Conservation (phyloP, 768 basidiomycete species). For the Lactarius pseudohatsudake region DNA sequence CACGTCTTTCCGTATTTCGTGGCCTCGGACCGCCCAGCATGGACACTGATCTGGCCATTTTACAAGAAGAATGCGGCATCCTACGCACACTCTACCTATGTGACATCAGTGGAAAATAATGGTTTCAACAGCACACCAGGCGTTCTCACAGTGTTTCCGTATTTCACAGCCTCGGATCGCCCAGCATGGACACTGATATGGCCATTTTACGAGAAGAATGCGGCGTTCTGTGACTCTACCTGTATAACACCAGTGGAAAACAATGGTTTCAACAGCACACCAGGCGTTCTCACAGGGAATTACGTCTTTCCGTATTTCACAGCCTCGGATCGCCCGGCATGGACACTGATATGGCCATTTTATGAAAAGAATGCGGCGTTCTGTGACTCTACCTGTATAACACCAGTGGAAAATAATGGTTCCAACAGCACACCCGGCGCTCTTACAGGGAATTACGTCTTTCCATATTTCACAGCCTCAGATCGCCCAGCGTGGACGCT, state of each 20-base stretch:
- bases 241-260: neutral
- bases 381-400: neutral
- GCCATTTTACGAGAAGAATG: constrained; percentile 18
- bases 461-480: constrained; percentile 13
- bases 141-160: constrained; percentile 8
- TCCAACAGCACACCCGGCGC: neutral
- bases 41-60: constrained; percentile 30
- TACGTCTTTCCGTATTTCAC: constrained; percentile 16
- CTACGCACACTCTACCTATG: neutral
- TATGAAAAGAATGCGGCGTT: neutral
- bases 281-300: neutral
- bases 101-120: neutral
- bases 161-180: neutral
- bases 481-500: constrained; percentile 21
- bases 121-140: neutral
- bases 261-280: neutral
- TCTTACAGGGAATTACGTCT: neutral
- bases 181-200: constrained; percentile 26
- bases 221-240: neutral
- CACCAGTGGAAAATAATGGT: neutral
- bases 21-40: constrained; percentile 2
- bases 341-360: constrained; percentile 30
- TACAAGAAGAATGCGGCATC: neutral
- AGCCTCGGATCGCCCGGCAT: constrained; percentile 1
- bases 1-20: constrained; percentile 18